Base-by-base conservation (phyloP, 2,329 filamentous ascomycete species). In the Byssochlamys sp. region DNA sequence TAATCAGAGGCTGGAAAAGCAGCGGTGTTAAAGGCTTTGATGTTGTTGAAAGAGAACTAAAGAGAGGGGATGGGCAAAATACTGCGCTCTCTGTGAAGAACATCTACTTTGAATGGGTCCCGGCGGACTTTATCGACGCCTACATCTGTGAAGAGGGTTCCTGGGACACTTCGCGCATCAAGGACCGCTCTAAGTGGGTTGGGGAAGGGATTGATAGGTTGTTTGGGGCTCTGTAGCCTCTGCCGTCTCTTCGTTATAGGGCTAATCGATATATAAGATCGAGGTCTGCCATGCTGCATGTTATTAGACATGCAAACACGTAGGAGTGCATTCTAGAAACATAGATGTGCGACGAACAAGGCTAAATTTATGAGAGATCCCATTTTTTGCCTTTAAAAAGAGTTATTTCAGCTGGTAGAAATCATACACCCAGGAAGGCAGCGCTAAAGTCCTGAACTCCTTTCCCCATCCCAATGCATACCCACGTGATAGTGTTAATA, bases 101-200 rank as follows among this genome's bases (percentile, higher is more conserved):
- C 62, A 65, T 80, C n/a, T 84, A 82, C 59, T 85, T 85, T 53
- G 83, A 86, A 70, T 85, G 82, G 83, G 74, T 85, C 49, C 75
- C 80, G 1, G 66, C 77, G 0, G 58, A 64, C 7, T 65, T 84
- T 49, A 72, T 86, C 4, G 77, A 84, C 63, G 69, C 69, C 0
- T 85, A 83, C 63, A 69, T 84, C 31, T 82, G 79, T 2, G 82
- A 86, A 55, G 70, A 78, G 4, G 83, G 82, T 0, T 63, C 77
- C 28, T 75, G 71, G 69, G 69, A 63, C 2, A 59, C 66, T 6
- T 60, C 71, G 24, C 72, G 75, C n/a, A 77, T 83, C 25, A 63
- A 60, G 3, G 59, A 65, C 28, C 71, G 72, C 55, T 80, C 80
- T 0, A 59, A 62, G 4, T 67, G 68, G 57, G 64, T 79, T 10